These are phyloP conservation scores for Prunus persica DNA, from an alignment of 306 rosid species.

Conservation along the genomic window DNA sequence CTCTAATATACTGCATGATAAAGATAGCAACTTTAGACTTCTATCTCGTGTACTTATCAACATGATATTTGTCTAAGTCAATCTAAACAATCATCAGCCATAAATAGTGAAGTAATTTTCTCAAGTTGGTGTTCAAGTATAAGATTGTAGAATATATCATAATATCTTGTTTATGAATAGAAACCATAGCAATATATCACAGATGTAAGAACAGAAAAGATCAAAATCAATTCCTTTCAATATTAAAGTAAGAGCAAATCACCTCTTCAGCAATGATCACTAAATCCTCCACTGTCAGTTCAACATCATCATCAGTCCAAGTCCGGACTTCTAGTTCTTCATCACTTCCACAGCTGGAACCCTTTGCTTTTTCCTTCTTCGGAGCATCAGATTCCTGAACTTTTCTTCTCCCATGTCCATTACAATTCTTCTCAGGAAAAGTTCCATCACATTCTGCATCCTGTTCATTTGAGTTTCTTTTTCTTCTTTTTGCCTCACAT, in stretches of 20 bases:
- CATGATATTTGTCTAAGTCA: background rate
- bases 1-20: conserved; percentile 59
- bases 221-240: background rate
- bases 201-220: conserved; percentile 4
- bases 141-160: background rate
- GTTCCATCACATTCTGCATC: conserved; percentile 26
- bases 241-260: conserved; percentile 20
- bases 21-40: conserved; percentile 4
- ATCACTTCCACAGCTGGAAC: conserved; percentile 14
- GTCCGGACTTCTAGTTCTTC: conserved; percentile 33
- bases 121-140: conserved; percentile 3
- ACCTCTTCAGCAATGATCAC: conserved; percentile 78
- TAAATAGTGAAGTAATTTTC: background rate
- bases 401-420: conserved; percentile 23
- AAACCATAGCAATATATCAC: background rate
- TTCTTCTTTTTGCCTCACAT: conserved; percentile 35
- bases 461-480: conserved; percentile 20
- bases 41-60: background rate
- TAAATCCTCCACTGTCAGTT: conserved; percentile 66
- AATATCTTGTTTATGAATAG: background rate
- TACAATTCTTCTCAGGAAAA: conserved; percentile 32
- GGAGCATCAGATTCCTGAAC: conserved; percentile 19
- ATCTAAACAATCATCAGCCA: background rate
- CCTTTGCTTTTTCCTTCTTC: conserved; percentile 30
- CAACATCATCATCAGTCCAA: conserved; percentile 42